phyloP scores from a whole-genome alignment of 2,329 filamentous ascomycete genomes.

The Helminthosporium solani region DNA sequence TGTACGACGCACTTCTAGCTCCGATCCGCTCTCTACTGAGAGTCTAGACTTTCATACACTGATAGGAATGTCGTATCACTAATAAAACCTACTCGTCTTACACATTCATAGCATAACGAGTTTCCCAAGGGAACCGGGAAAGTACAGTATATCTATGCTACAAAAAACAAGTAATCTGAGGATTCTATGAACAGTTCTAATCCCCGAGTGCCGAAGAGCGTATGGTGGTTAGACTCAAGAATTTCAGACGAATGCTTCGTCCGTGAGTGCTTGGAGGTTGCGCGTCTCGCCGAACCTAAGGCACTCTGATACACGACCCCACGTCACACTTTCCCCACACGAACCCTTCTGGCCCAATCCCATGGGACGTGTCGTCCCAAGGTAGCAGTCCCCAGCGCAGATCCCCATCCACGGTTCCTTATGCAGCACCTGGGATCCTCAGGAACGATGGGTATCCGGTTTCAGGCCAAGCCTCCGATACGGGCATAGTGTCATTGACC shows the following conservation, averaged over 20 bases:
- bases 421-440: slow-evolving; percentile 23
- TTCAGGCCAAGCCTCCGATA: slow-evolving; percentile 29
- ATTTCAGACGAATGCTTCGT: background rate
- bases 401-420: slow-evolving; percentile 14
- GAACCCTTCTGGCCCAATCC: slow-evolving; percentile 12
- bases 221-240: background rate
- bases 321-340: slow-evolving; percentile 15
- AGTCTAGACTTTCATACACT: background rate
- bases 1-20: background rate
- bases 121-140: no score
- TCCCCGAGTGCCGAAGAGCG: no score
- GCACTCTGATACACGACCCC: slow-evolving; percentile 28
- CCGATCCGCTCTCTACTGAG: background rate
- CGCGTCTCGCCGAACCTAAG: slow-evolving; percentile 20
- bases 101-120: no score
- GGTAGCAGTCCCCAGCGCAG: slow-evolving; percentile 14
- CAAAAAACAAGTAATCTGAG: no score
- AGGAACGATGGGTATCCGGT: slow-evolving; percentile 35
- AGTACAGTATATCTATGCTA: no score
- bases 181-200: no score
- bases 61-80: background rate
- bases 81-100: no score
- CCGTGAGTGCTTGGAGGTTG: background rate
- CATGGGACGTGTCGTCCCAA: slow-evolving; percentile 8
- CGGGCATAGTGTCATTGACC: slow-evolving; percentile 10